Percentiles rank a stretch among this genome's conserved stretches.
phyloP scores from a whole-genome alignment of 2,329 filamentous ascomycete species.

The Hypoxylon sp. region DNA sequence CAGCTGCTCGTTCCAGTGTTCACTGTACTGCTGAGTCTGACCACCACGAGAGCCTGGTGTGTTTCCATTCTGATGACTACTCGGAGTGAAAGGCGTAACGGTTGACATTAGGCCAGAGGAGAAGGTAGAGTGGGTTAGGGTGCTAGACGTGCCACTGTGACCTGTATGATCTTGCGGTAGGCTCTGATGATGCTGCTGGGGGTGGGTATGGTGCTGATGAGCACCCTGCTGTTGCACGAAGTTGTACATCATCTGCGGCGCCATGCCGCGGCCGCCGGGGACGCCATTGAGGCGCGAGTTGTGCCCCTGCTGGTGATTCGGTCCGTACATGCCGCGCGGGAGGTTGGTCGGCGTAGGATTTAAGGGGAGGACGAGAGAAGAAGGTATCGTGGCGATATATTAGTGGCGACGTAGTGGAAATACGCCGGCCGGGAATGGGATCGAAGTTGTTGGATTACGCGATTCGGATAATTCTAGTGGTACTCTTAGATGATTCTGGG shows the following conservation, averaged over 20 bases:
- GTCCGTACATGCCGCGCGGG: conserved; percentile 78
- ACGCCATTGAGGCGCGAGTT: conserved; percentile 83
- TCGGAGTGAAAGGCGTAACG: conserved; percentile 71
- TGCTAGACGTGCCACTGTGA: conserved; percentile 68
- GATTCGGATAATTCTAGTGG: conserved; percentile 25
- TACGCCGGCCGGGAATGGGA: not conserved
- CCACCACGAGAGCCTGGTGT: conserved; percentile 63
- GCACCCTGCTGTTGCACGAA: conserved; percentile 59
- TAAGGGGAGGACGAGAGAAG: conserved; percentile 18
- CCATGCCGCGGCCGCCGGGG: conserved; percentile 69
- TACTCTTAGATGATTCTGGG: conserved; percentile 29
- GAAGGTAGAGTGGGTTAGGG: conserved; percentile 73
- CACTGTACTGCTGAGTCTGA: conserved; percentile 68
- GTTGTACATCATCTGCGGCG: conserved; percentile 76
- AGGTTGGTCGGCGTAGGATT: conserved; percentile 51
- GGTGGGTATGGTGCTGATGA: conserved; percentile 74
- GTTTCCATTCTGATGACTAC: conserved; percentile 71
- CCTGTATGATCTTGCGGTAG: conserved; percentile 72
- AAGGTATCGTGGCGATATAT: conserved; percentile 53
- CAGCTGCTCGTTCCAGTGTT: conserved; percentile 91
- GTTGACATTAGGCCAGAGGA: conserved; percentile 75
- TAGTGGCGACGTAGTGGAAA: not conserved
- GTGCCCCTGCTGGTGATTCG: conserved; percentile 80
- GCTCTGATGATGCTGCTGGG: conserved; percentile 72
- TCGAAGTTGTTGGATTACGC: conserved; percentile 18